Evolutionary conservation across 2,329 filamentous ascomycete species (phyloP).

Genomic region (Hysterium pulicare): DNA sequence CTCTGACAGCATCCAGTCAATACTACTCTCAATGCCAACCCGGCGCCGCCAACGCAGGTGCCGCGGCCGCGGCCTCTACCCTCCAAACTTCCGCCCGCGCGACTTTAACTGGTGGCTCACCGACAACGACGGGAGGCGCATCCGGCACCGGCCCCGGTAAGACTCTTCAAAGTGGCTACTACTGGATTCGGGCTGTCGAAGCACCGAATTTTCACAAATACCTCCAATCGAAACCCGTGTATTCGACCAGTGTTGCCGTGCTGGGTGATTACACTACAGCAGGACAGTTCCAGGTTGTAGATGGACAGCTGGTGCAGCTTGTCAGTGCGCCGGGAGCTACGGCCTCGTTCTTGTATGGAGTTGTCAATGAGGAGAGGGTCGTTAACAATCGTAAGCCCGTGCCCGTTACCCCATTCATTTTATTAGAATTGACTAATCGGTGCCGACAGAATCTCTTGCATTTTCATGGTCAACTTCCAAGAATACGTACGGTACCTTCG

Average conservation of each 20-base stretch:
- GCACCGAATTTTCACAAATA: conserved; percentile 53
- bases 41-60: conserved; percentile 20
- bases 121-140: conserved; percentile 14
- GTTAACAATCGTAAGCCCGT: conserved; percentile 30
- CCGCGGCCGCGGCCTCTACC: conserved; percentile 12
- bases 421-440: background rate
- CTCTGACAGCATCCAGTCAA: conserved; percentile 20
- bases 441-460: conserved; percentile 36
- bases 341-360: conserved; percentile 37
- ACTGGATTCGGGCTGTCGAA: conserved; percentile 58
- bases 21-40: conserved; percentile 43
- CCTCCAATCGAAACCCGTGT: conserved; percentile 34
- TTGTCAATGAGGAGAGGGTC: conserved; percentile 22
- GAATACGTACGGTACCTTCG: conserved; percentile 56
- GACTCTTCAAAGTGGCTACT: conserved; percentile 51
- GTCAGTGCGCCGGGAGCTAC: conserved; percentile 47
- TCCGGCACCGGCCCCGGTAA: conserved; percentile 38
- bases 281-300: conserved; percentile 56
- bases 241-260: conserved; percentile 47
- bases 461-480: conserved; percentile 51
- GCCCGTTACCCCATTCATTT: background rate
- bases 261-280: conserved; percentile 53
- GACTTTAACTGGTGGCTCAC: conserved; percentile 14
- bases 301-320: conserved; percentile 56
- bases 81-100: conserved; percentile 8